phyloP scores from a whole-genome alignment of 208 protist species.

The Zelonia costaricensis region DNA sequence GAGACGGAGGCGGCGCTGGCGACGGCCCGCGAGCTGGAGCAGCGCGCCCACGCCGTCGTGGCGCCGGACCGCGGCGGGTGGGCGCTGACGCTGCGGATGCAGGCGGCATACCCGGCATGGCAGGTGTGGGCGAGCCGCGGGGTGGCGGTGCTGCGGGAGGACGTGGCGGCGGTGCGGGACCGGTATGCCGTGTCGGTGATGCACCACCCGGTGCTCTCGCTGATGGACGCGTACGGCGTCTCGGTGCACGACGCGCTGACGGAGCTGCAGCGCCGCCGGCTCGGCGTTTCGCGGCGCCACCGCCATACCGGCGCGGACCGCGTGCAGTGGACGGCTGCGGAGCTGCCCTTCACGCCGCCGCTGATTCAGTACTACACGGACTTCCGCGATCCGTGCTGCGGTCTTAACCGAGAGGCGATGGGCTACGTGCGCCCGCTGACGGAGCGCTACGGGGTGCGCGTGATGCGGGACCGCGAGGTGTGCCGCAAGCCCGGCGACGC shows the following conservation, averaged over 20 bases:
- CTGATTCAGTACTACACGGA: conserved; percentile 30
- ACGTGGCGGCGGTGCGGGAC: neutral
- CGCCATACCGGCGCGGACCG: neutral
- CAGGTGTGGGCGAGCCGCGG: conserved; percentile 29
- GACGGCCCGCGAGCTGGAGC: neutral
- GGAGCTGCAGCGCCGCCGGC: conserved; percentile 13
- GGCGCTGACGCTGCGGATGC: conserved; percentile 24
- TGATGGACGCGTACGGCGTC: conserved; percentile 1
- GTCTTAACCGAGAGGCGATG: conserved; percentile 32
- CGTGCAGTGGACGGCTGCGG: neutral
- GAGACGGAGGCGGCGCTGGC: neutral
- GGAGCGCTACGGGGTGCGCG: conserved; percentile 35
- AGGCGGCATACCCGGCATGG: conserved; percentile 24
- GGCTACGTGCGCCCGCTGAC: conserved; percentile 39
- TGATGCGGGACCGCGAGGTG: neutral
- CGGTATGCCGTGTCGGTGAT: neutral
- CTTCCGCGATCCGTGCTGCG: conserved; percentile 28
- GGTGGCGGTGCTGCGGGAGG: conserved; percentile 22
- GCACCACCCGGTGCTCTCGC: conserved; percentile 1
- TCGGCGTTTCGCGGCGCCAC: conserved; percentile 1
- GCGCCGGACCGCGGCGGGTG: conserved; percentile 31
- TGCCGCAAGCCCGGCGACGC: conserved; percentile 6
- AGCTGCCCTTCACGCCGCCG: conserved; percentile 11
- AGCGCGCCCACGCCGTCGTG: neutral
- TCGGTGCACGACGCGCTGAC: neutral